Base-by-base conservation (phyloP, 371 early-diverging fungal species). In the Zancudomyces culisetae region DNA sequence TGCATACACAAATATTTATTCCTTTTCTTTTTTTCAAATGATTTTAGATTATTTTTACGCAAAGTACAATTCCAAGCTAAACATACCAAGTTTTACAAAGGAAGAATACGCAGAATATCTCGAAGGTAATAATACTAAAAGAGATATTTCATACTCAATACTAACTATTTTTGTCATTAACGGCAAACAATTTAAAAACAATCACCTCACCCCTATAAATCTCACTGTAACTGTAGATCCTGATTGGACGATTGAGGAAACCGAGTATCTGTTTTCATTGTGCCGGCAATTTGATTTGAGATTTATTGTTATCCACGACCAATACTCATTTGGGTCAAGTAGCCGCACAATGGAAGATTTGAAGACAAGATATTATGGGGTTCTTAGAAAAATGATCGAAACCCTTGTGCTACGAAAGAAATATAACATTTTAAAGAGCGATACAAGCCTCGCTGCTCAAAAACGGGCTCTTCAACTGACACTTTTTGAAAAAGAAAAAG, bases 171-270 rank as follows among this genome's bases (percentile, higher is more conserved):
- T n/a, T n/a, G n/a, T n/a, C n/a, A n/a, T n/a, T n/a, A n/a, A n/a
- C 24, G 19, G 4, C 35, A 21, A 29, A 30, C 13, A 15, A 15
- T 20, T 39, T 48, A 19, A 42, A 70, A 80, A 71, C 10, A 79
- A 80, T 58, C 61, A 61, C 3, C 83, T 85, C 62, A 69, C 78
- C 24, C 73, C 71, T 47, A 79, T 78, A 60, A 77, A 81, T 61
- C 78, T 77, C 49, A 64, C 61, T 13, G 72, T 77, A 52, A 61
- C 83, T 55, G 65, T 70, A 51, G 55, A 62, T 43, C 30, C 52
- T 46, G 78, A 76, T 29, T 94, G 95, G 95, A 75, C 80, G 15
- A 73, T 74, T 45, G 79, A 77, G 19, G 93, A 94, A 52, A 92
- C 93, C 0, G 81, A 79, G 59, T 80, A 89, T 46, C 66, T 94